phyloP scores from a whole-genome alignment of 2,329 filamentous ascomycete genomes.

The Cryphonectria carpinicola region DNA sequence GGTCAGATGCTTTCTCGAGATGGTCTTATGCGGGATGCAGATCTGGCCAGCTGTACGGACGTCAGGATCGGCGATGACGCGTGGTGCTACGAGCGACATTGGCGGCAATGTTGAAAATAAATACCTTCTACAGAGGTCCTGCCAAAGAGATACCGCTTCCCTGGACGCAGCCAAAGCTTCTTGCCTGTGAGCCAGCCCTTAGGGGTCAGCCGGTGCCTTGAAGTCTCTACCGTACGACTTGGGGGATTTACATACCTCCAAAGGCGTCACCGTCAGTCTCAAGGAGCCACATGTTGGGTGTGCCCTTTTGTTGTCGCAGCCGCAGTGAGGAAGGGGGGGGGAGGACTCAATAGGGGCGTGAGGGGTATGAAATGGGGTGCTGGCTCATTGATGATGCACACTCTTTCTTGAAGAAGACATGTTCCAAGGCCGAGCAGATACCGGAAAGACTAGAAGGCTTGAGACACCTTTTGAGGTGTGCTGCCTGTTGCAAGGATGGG shows the following conservation, averaged over 20 bases:
- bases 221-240: neutral
- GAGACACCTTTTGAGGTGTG: neutral
- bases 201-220: constrained; percentile 3
- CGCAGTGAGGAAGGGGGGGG: neutral
- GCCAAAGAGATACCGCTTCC: constrained; percentile 84
- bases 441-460: neutral
- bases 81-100: constrained; percentile 34
- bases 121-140: constrained; percentile 71
- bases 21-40: constrained; percentile 76
- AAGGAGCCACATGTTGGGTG: constrained; percentile 65
- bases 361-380: neutral
- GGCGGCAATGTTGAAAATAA: neutral
- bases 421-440: neutral
- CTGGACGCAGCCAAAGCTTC: constrained; percentile 82
- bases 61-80: constrained; percentile 2
- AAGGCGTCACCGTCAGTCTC: constrained; percentile 61
- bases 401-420: neutral
- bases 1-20: constrained; percentile 87
- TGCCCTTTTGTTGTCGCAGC: neutral
- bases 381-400: neutral
- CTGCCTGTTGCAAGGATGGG: neutral
- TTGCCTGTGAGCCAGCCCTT: constrained; percentile 54
- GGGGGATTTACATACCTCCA: constrained; percentile 41
- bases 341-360: neutral
- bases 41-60: constrained; percentile 60